phyloP scores from a whole-genome alignment of 1,284 basidiomycete species.

The Ganoderma multipileum region DNA sequence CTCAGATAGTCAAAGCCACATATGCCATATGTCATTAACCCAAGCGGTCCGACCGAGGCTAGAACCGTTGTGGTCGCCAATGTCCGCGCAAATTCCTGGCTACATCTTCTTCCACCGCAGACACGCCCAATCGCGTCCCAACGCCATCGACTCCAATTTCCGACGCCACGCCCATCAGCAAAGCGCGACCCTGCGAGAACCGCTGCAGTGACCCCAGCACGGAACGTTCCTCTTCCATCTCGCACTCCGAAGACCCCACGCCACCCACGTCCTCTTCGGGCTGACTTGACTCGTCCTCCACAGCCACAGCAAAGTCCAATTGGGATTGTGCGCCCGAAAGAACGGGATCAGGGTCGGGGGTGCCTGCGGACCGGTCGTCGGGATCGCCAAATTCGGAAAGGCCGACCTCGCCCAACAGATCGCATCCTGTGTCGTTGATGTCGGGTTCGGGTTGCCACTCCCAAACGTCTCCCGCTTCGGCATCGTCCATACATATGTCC shows the following conservation, averaged over 20 bases:
- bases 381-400: slow-evolving; percentile 1
- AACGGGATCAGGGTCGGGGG: slow-evolving; percentile 2
- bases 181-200: slow-evolving; percentile 52
- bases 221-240: slow-evolving; percentile 11
- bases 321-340: neutral
- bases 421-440: slow-evolving; percentile 1
- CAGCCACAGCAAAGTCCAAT: neutral
- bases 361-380: neutral
- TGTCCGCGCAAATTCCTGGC: slow-evolving; percentile 60
- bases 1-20: neutral
- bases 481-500: neutral
- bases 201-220: slow-evolving; percentile 24
- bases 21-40: neutral
- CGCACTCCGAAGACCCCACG: neutral
- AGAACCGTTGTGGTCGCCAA: slow-evolving; percentile 66
- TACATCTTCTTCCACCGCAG: slow-evolving; percentile 62
- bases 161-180: slow-evolving; percentile 37
- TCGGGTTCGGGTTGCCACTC: neutral
- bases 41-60: slow-evolving; percentile 5
- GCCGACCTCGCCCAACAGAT: slow-evolving; percentile 1
- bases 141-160: slow-evolving; percentile 1
- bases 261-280: slow-evolving; percentile 9
- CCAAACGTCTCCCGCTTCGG: neutral
- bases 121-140: slow-evolving; percentile 27
- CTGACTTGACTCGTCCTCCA: slow-evolving; percentile 6